Evolutionary conservation across 2,329 filamentous ascomycete genomes (phyloP).

Genomic region (Thermomyces lanuginosus): DNA sequence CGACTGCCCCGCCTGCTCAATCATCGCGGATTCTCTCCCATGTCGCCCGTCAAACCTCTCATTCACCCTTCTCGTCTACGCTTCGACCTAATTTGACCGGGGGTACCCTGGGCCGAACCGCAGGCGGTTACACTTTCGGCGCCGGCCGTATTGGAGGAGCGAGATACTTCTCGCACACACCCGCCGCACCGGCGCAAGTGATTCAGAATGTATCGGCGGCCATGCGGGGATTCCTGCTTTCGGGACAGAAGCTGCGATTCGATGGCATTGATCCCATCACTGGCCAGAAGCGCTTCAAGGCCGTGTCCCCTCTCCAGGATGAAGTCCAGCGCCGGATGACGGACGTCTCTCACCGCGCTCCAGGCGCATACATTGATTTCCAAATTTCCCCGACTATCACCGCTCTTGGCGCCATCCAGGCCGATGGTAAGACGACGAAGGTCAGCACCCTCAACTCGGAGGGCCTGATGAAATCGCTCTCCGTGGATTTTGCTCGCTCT

Average conservation of each 20-base stretch:
- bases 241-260: slow-evolving; percentile 73
- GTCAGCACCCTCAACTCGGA: slow-evolving; percentile 58
- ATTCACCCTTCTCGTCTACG: slow-evolving; percentile 73
- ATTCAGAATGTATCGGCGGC: slow-evolving; percentile 91
- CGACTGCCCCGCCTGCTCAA: slow-evolving; percentile 34
- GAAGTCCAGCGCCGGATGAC: slow-evolving; percentile 53
- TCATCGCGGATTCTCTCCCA: slow-evolving; percentile 40
- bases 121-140: slow-evolving; percentile 71
- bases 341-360: slow-evolving; percentile 33
- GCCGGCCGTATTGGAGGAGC: slow-evolving; percentile 53
- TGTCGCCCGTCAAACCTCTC: slow-evolving; percentile 49
- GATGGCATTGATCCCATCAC: slow-evolving; percentile 53
- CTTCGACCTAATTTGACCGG: slow-evolving; percentile 86
- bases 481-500: slow-evolving; percentile 72
- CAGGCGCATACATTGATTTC: slow-evolving; percentile 81
- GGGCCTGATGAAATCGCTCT: slow-evolving; percentile 69
- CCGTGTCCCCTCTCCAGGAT: slow-evolving; percentile 59
- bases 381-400: slow-evolving; percentile 77
- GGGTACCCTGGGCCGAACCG: slow-evolving; percentile 65
- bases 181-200: slow-evolving; percentile 72
- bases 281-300: slow-evolving; percentile 64
- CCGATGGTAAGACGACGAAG: slow-evolving; percentile 23
- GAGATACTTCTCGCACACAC: slow-evolving; percentile 79
- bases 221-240: slow-evolving; percentile 81
- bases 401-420: slow-evolving; percentile 54